phyloP scores from a whole-genome alignment of 192 early-diverging fungal genomes.

The Cladochytrium replicatum region DNA sequence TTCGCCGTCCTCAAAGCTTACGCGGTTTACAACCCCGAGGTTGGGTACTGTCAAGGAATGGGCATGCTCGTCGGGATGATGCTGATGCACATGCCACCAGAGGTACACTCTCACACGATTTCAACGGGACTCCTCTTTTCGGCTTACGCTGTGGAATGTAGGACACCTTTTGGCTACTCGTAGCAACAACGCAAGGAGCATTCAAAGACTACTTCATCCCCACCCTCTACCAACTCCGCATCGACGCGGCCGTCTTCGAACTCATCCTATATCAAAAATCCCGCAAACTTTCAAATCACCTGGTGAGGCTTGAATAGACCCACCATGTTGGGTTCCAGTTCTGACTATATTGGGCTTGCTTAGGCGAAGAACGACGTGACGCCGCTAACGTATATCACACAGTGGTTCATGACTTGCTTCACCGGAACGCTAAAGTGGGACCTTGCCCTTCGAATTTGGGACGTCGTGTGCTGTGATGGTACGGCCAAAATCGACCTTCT shows the following conservation, averaged over 20 bases:
- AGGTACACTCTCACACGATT: constrained; percentile 6
- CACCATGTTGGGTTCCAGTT: not conserved
- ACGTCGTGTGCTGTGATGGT: constrained; percentile 80
- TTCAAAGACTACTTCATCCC: constrained; percentile 73
- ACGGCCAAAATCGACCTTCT: too few species aligned
- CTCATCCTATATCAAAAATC: constrained; percentile 57
- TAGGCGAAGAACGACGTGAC: constrained; percentile 62
- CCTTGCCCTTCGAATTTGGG: constrained; percentile 82
- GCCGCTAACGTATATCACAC: constrained; percentile 83
- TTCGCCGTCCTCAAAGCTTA: constrained; percentile 74
- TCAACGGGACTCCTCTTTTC: not conserved
- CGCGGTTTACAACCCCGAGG: constrained; percentile 68
- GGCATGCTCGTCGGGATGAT: constrained; percentile 83
- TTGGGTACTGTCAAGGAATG: constrained; percentile 98
- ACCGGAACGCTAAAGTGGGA: constrained; percentile 82
- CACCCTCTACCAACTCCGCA: constrained; percentile 59
- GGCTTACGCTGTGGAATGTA: constrained; percentile 16
- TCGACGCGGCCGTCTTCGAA: constrained; percentile 79
- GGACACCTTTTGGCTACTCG: constrained; percentile 84
- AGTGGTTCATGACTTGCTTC: constrained; percentile 90
- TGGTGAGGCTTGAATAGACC: constrained; percentile 29
- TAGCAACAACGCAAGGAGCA: constrained; percentile 59
- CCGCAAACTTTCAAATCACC: constrained; percentile 54
- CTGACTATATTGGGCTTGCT: not conserved
- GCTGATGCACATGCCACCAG: constrained; percentile 73